Conservation (phyloP, 305 asterid species). For the Fraxinus floribunda region DNA sequence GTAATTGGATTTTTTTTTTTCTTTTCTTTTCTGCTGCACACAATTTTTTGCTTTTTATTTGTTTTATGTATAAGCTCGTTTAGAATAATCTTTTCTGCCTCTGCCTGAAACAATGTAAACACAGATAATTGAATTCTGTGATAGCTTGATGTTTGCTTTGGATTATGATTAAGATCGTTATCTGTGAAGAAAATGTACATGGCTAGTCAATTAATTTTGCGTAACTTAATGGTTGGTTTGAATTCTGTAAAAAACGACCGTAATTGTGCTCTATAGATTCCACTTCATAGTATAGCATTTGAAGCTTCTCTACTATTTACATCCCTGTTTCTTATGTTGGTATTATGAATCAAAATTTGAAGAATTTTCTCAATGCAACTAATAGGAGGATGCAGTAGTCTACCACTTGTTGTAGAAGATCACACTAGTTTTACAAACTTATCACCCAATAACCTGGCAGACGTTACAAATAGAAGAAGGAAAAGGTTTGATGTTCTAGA, state of each 20-base stretch:
- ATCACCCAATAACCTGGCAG: not conserved
- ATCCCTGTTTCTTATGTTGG: not conserved
- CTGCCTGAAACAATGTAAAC: conserved; percentile 4
- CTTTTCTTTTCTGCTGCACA: not conserved
- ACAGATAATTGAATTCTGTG: not conserved
- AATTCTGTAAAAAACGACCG: not conserved
- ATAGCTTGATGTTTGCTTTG: not conserved
- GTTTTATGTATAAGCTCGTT: not conserved
- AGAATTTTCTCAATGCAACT: not conserved
- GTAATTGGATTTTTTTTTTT: not conserved
- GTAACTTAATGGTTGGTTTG: not conserved
- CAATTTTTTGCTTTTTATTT: not conserved
- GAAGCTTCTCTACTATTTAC: not conserved
- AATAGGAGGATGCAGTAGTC: not conserved
- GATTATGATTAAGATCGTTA: not conserved
- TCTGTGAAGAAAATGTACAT: not conserved
- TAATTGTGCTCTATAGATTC: not conserved
- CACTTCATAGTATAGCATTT: not conserved
- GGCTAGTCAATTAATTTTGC: not conserved
- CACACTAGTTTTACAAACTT: not conserved
- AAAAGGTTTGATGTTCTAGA: not conserved
- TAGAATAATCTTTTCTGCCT: not conserved
- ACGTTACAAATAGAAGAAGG: not conserved
- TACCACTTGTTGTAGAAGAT: not conserved
- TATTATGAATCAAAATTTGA: not conserved